Evolutionary conservation across 164 flowering plant species (phyloP).

Genomic region (Aristolochia contorta): DNA sequence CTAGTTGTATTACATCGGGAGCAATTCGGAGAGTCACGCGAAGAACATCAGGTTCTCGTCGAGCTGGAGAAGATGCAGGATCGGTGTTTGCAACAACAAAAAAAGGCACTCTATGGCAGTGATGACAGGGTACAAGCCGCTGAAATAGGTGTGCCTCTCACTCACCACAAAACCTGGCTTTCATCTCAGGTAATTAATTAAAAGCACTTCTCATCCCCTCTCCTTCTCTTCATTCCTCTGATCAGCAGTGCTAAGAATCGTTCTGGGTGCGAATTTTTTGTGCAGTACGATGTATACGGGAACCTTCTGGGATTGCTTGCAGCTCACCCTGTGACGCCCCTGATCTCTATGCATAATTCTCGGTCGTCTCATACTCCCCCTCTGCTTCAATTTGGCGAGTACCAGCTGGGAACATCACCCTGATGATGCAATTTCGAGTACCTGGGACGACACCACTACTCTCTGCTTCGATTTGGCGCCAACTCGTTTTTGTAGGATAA

Average conservation of each 20-base stretch:
- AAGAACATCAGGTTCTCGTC: conserved; percentile 44
- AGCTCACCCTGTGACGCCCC: conserved; percentile 65
- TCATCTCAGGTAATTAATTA: conserved; percentile 31
- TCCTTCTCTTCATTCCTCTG: too few species aligned
- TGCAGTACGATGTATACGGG: conserved; percentile 82
- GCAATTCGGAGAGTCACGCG: conserved; percentile 49
- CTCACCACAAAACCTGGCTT: conserved; percentile 58
- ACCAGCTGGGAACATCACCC: too few species aligned
- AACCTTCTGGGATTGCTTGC: conserved; percentile 70
- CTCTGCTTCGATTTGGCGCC: too few species aligned
- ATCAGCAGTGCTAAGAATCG: too few species aligned
- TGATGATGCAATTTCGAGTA: too few species aligned
- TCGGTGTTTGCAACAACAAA: conserved; percentile 40
- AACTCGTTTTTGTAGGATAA: too few species aligned
- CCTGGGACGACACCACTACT: too few species aligned
- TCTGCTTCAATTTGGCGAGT: too few species aligned
- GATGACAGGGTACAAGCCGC: conserved; percentile 67
- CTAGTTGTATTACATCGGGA: conserved; percentile 51
- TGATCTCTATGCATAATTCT: conserved; percentile 67
- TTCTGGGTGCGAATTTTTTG: neutral
- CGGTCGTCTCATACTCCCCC: conserved; percentile 83
- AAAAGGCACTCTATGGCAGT: conserved; percentile 50
- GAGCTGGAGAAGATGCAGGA: conserved; percentile 49
- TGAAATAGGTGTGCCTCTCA: conserved; percentile 86
- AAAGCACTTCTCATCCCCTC: too few species aligned